Base-by-base conservation (phyloP, 2,329 filamentous ascomycete species). In the Fusarium continuum region DNA sequence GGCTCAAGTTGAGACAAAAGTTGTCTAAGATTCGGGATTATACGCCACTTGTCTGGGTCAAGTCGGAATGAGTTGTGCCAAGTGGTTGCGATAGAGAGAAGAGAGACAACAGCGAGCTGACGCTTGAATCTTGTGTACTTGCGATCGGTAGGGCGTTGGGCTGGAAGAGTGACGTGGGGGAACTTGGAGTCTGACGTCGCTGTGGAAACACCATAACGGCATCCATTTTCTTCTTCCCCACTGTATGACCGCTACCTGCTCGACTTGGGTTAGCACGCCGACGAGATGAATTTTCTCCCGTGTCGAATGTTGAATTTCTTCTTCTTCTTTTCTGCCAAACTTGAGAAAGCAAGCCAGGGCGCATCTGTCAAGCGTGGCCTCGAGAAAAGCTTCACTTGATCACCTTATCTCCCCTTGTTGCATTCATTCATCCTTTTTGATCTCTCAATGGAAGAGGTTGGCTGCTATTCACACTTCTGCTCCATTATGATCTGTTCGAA, bases 191-290 rank as follows among this genome's bases (percentile, higher is more conserved):
- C n/a, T 38, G 44, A 38, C 22, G 44, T 47, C 31, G 44, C 22
- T 47, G 7, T 13, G 32, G 44, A n/a, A n/a, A n/a, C n/a, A n/a
- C n/a, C n/a, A n/a, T 47, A 47, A 47, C 44, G 39, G 23, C 39
- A 31, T 40, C 40, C 23, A 47, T 40, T 39, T 39, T 40, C 44
- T 40, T n/a, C n/a, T n/a, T n/a, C 44, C 44, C 39, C 44, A 20
- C 13, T 20, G n/a, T n/a, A n/a, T n/a, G n/a, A n/a, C n/a, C n/a
- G n/a, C n/a, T n/a, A n/a, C n/a, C n/a, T n/a, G n/a, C n/a, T n/a
- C n/a, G n/a, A n/a, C n/a, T n/a, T 53, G 16, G 55, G 64, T 55
- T 66, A 64, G 63, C 52, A 39, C 36, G 29, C 57, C 47, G 43
- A 65, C 31, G 22, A 60, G 35, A 56, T 45, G 48, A 62, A 52